phyloP scores from a whole-genome alignment of 768 basidiomycete species.

The Glaciozyma martinii region DNA sequence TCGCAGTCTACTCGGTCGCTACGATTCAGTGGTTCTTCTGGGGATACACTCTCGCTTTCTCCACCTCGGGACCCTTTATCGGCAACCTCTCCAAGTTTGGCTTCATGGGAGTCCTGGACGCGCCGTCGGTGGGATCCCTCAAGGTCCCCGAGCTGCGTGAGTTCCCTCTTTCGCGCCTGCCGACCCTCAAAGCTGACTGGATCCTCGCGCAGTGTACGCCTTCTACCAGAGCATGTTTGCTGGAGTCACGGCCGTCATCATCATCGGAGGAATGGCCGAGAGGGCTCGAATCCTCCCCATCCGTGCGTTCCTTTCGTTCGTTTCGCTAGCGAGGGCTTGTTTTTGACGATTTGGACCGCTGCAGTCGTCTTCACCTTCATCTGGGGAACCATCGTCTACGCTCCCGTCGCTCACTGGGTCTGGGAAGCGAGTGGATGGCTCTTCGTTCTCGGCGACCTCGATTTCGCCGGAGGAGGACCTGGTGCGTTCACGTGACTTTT shows the following conservation, averaged over 20 bases:
- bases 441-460: conserved; percentile 44
- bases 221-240: conserved; percentile 81
- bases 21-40: conserved; percentile 62
- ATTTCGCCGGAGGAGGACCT: conserved; percentile 79
- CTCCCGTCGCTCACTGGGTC: conserved; percentile 68
- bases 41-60: conserved; percentile 53
- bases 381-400: conserved; percentile 63
- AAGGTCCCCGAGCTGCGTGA: conserved; percentile 62
- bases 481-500: conserved; percentile 35
- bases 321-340: too few species aligned
- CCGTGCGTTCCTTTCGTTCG: conserved; percentile 36
- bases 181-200: conserved; percentile 53
- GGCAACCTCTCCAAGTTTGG: conserved; percentile 77
- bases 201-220: conserved; percentile 72
- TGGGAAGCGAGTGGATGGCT: conserved; percentile 80
- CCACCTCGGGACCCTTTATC: conserved; percentile 49
- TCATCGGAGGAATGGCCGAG: conserved; percentile 55
- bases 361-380: conserved; percentile 58
- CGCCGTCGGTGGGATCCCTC: conserved; percentile 49
- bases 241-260: conserved; percentile 61
- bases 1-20: conserved; percentile 34
- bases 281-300: conserved; percentile 68
- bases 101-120: conserved; percentile 57
- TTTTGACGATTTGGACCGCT: too few species aligned
- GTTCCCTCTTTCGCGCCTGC: too few species aligned